A percentile compares a stretch with the other conserved stretches of the same genome.
Evolutionary conservation across 2,329 filamentous ascomycete species (phyloP).

Genomic region (Sporothrix brasiliensis): DNA sequence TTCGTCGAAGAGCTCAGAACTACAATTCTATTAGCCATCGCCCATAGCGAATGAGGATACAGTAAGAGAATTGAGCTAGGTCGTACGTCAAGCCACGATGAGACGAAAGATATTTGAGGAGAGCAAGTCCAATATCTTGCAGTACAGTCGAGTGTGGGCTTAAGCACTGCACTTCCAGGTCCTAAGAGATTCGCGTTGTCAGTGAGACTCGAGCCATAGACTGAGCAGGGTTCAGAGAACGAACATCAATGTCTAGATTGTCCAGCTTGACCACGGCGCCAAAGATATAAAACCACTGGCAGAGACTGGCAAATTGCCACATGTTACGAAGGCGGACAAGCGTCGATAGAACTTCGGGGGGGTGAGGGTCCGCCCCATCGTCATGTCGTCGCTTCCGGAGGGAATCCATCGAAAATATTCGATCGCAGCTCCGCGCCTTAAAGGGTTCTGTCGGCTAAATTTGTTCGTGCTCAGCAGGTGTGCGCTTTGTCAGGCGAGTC

Average conservation of each 20-base stretch:
- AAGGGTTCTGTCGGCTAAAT: neutral
- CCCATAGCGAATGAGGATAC: neutral
- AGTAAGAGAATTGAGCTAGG: too few species aligned
- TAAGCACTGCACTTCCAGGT: slow-evolving; percentile 85
- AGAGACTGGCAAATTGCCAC: slow-evolving; percentile 94
- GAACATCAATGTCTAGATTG: slow-evolving; percentile 85
- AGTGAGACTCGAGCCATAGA: neutral
- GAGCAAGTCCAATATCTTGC: slow-evolving; percentile 77
- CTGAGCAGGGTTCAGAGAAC: slow-evolving; percentile 26
- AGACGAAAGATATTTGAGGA: slow-evolving; percentile 92
- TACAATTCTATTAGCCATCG: slow-evolving; percentile 44
- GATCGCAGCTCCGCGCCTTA: neutral
- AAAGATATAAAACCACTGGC: slow-evolving; percentile 92
- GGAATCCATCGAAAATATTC: slow-evolving; percentile 30
- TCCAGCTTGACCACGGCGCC: slow-evolving; percentile 88
- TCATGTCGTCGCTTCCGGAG: slow-evolving; percentile 28
- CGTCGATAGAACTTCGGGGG: slow-evolving; percentile 44
- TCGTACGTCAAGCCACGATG: slow-evolving; percentile 87
- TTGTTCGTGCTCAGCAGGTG: neutral
- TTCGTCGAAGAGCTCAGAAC: slow-evolving; percentile 86
- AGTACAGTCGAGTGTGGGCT: slow-evolving; percentile 76
- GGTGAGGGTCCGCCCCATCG: slow-evolving; percentile 49
- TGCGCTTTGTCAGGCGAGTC: neutral
- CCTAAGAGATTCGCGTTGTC: slow-evolving; percentile 54
- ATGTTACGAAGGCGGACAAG: slow-evolving; percentile 77